phyloP scores from a whole-genome alignment of 2,329 filamentous ascomycete species.

The Scedosporium apiospermum region DNA sequence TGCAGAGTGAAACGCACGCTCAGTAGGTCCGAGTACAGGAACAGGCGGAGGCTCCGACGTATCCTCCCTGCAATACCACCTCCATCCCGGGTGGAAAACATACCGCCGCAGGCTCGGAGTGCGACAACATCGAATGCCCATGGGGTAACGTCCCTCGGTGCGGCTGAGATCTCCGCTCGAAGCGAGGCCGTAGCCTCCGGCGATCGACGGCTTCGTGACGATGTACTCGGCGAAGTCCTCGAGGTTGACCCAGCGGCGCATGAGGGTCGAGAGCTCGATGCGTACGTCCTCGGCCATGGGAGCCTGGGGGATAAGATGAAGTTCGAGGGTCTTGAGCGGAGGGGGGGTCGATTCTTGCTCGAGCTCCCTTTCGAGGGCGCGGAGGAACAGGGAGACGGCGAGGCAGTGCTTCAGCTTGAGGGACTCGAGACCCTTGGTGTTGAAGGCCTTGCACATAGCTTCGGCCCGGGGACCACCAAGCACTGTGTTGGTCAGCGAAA shows the following conservation, averaged over 20 bases:
- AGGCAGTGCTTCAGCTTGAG: background rate
- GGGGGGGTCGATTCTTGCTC: background rate
- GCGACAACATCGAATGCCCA: background rate
- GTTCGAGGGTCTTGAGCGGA: background rate
- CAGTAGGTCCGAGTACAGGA: background rate
- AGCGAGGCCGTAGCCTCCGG: background rate
- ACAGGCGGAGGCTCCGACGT: background rate
- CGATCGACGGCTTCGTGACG: background rate
- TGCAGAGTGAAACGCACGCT: background rate
- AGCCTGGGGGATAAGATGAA: background rate
- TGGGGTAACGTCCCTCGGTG: background rate
- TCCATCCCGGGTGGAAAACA: background rate
- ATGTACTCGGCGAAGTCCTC: background rate
- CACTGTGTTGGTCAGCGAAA: constrained; percentile 1
- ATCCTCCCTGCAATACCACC: background rate
- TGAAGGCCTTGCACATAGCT: background rate
- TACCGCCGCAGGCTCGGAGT: background rate
- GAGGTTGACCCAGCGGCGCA: background rate
- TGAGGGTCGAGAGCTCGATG: background rate
- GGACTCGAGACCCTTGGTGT: background rate
- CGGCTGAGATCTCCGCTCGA: background rate
- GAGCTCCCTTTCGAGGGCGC: background rate
- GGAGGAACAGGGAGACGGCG: background rate
- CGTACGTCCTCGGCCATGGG: background rate
- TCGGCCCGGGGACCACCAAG: background rate